Evolutionary conservation across 306 rosid species (phyloP).

Genomic region (Dalbergia oliveri): DNA sequence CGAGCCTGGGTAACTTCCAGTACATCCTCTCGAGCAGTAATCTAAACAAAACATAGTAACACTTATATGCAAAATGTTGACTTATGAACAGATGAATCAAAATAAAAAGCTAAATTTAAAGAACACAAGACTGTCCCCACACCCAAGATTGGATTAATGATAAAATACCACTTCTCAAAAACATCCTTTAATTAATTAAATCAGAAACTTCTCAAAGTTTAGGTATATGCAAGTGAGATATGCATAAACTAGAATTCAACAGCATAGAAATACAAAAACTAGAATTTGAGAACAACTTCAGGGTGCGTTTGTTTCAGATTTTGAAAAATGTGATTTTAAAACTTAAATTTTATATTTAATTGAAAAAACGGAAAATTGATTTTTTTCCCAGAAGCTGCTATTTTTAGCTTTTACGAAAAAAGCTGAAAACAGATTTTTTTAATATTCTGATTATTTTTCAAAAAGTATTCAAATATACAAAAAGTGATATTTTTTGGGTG

Average conservation of each 20-base stretch:
- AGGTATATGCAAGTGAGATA: constrained; percentile 18
- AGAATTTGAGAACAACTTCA: background rate
- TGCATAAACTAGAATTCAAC: background rate
- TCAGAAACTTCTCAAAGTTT: constrained; percentile 28
- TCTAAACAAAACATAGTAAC: constrained; percentile 47
- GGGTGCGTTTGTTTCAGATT: no score
- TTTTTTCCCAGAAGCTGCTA: no score
- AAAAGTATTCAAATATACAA: no score
- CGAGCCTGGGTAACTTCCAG: constrained; percentile 80
- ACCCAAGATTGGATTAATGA: constrained; percentile 13
- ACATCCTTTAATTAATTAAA: constrained; percentile 25
- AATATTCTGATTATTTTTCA: no score
- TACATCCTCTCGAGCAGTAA: constrained; percentile 78
- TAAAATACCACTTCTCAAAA: constrained; percentile 3
- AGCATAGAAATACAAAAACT: background rate
- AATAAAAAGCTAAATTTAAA: constrained; percentile 31
- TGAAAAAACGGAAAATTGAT: no score
- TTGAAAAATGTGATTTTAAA: no score
- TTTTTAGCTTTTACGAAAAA: no score
- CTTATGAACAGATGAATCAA: background rate
- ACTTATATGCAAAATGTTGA: constrained; percentile 16
- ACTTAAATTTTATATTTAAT: no score
- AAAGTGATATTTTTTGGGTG: no score
- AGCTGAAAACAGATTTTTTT: no score
- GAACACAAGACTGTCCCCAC: background rate